Base-by-base conservation (phyloP, 176 grass and related monocot genomes). In the Tuctoria greenei region DNA sequence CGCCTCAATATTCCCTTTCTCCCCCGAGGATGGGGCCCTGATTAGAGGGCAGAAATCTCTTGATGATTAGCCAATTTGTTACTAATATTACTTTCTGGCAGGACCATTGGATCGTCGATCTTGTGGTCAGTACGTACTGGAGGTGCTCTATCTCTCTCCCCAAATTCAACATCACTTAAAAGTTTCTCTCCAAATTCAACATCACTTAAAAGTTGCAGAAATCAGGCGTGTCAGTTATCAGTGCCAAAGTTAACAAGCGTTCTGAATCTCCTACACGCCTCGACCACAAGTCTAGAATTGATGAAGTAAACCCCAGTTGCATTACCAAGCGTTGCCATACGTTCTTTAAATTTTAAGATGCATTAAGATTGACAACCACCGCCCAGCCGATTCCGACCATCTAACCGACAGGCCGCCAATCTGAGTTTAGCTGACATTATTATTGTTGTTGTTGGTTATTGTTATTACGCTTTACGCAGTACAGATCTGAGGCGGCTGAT, bases 41-140 rank as follows among this genome's bases (percentile, higher is more conserved):
- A 82, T 74, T 79, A 78, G 78, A 82, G 69, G 78, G 78, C 51
- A 66, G 61, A 66, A 66, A 64, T 76, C 68, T 79, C 67, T 89
- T 82, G 61, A 86, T 82, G 67, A 86, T 89, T 82, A 67, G 78
- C 78, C 36, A 89, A 78, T 82, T 85, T 85, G 61, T 49, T 81
- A 78, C 50, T 58, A 72, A 69, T 43, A 39, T 69, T 43, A 39
- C 45, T 75, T 69, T 79, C 9, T 82, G 59, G 27, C 60, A 67
- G 77, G 38, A 54, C 78, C 62, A 39, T 62, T 27, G 77, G 61
- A 89, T 89, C 71, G 60, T 89, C 71, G 60, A 89, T 89, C 82
- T 42, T 54, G 72, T 31, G 24, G 64, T 71, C 76, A 84, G 76
- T 76, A 23, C 25, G 17, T 4, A 41, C 39, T 47, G 76, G 66